Evolutionary conservation across 1,139 yeast species (phyloP), one percentile per base, ranked within the genome.

Genomic region (Saccharomyces hybrid): DNA sequence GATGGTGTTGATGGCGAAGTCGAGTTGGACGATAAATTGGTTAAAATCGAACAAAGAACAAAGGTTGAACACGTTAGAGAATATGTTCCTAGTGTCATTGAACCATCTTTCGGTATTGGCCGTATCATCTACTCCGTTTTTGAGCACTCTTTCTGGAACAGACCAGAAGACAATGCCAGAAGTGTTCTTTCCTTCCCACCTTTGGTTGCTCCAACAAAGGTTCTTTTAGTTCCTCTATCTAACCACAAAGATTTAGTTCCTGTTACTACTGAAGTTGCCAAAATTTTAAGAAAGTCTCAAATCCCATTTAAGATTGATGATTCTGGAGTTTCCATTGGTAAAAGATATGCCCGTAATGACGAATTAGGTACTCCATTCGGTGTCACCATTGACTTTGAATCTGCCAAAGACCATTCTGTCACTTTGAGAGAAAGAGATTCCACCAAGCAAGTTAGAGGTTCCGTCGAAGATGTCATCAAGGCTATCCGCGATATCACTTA

Each of bases 351-450:
- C 59, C 88, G 99, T 78, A 95, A 95, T 73, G 99, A 95, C 74
- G 99, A 95, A 77, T 82, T 95, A 72, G 99, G 99, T 74, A 95
- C 99, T 56, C 99, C 99, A 64, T 95, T 93, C 70, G 99, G 99
- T 74, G 83, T 95, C 73, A 95, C 99, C 62, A 87, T 95, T 66
- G 99, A 95, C 75, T 95, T 95, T 73, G 98, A 95, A 62, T 86
- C 97, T 53, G 82, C 87, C 59, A 83, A 87, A 72, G 98, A 95
- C 69, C 83, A 83, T 53, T 85, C 97, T 14, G 87, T 95, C 62
- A 95, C 99, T 50, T 80, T 95, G 69, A 89, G 99, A 80, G 99
- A 95, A 75, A 89, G 99, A 78, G 99, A 95, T 73, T 80, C 96
- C 53, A 95, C 99, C 50, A 86, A 84, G 70, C 99, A 95, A 78